Conservation (phyloP, 805 yeast genomes). For the Spathaspora passalidarum region DNA sequence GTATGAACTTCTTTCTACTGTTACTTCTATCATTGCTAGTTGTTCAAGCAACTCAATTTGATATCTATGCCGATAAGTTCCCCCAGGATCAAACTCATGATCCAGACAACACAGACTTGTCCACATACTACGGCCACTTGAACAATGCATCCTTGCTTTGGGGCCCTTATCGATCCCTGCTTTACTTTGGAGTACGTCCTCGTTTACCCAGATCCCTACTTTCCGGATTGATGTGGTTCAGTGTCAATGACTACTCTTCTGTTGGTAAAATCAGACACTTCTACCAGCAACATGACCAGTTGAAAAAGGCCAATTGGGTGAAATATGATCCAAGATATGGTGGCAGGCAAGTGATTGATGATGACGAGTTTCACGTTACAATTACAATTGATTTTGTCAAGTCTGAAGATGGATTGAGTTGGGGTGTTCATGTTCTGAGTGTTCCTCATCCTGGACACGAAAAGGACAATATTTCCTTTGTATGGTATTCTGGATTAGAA, state of each 20-base stretch:
- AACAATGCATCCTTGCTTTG: slow-evolving; percentile 45
- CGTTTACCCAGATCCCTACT: slow-evolving; percentile 70
- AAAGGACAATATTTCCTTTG: slow-evolving; percentile 55
- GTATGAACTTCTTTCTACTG: neutral
- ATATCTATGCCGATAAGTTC: slow-evolving; percentile 25
- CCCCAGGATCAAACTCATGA: neutral
- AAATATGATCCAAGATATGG: slow-evolving; percentile 84
- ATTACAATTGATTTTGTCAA: slow-evolving; percentile 76
- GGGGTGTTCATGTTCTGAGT: slow-evolving; percentile 78
- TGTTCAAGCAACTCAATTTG: slow-evolving; percentile 17
- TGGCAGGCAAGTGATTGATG: slow-evolving; percentile 74
- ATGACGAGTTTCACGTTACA: slow-evolving; percentile 58
- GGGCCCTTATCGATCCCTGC: slow-evolving; percentile 91
- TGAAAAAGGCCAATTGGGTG: slow-evolving; percentile 81
- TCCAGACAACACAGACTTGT: slow-evolving; percentile 5
- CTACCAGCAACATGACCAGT: slow-evolving; percentile 69
- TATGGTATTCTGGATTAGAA: slow-evolving; percentile 79
- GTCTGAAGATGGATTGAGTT: slow-evolving; percentile 62
- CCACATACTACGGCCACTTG: slow-evolving; percentile 15
- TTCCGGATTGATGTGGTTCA: slow-evolving; percentile 88
- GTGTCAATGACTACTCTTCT: slow-evolving; percentile 54
- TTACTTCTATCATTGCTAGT: neutral
- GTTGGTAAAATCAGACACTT: slow-evolving; percentile 62
- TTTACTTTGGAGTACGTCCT: slow-evolving; percentile 85
- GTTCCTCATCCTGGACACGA: slow-evolving; percentile 52